Conservation (phyloP, 2,329 filamentous ascomycete species). For the Aspergillus spinulosporus region DNA sequence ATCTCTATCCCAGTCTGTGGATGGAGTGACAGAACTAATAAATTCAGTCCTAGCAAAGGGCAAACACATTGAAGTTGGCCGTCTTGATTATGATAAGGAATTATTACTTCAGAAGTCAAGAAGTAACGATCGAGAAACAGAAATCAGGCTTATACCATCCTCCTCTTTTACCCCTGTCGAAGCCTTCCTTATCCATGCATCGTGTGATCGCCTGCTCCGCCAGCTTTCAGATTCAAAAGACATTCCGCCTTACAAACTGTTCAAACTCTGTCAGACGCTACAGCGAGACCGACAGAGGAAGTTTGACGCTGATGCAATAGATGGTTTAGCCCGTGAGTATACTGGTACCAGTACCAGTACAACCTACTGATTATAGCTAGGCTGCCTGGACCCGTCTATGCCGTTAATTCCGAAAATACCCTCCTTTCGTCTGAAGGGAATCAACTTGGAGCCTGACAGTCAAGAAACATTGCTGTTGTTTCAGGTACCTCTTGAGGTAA, state of each 20-base stretch:
- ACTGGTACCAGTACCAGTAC: no score
- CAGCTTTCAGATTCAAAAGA: not conserved
- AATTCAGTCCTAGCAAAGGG: not conserved
- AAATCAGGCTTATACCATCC: not conserved
- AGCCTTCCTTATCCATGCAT: not conserved
- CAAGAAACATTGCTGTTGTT: not conserved
- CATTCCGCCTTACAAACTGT: not conserved
- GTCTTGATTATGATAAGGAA: not conserved
- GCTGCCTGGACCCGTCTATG: not conserved
- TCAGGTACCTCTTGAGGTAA: not conserved
- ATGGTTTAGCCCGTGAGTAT: not conserved
- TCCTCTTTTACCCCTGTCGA: not conserved
- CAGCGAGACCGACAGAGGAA: not conserved
- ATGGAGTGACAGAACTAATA: not conserved
- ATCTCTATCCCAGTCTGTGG: no score
- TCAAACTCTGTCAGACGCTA: not conserved
- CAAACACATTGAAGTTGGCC: not conserved
- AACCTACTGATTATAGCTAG: not conserved
- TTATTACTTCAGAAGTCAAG: not conserved
- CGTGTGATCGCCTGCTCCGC: not conserved
- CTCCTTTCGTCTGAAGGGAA: not conserved
- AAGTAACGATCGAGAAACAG: not conserved
- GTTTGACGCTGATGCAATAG: not conserved
- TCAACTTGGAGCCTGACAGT: not conserved
- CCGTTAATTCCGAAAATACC: not conserved